Evolutionary conservation across 1,139 yeast genomes (phyloP), one percentile per base, ranked within the genome.

Genomic region (Debaryomyces sp.): DNA sequence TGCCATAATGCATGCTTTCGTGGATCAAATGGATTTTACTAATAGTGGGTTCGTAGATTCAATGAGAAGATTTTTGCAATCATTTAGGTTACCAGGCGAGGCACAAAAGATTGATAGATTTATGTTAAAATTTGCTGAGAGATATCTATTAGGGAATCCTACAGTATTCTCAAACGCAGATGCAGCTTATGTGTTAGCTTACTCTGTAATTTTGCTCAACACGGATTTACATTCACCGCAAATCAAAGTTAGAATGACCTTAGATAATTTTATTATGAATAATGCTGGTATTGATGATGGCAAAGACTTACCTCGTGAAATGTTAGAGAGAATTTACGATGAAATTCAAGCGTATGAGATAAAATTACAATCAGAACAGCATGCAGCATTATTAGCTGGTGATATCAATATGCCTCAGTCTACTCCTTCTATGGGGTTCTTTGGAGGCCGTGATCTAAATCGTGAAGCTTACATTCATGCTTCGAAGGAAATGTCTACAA

Each of bases 21-120:
- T 94, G 30, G 97, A 92, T 62, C 72, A 80, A 55, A 85, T 94
- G 85, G 92, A 91, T 51, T 94, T 94, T 63, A 71, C 80, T 12
- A 76, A 77, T 43, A 68, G 80, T 54, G 75, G 82, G 1, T 91
- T 94, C 62, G 95, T 92, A 7, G 96, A 86, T 57, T 96, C 98
- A 0, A 75, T 95, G 73, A 81, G 99, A 59, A 74, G 73, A 9
- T 90, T 90, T 61, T 77, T 95, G 51, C 99, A 95, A 64, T 78
- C 85, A 40, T 95, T 95, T 69, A 79, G 99, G 64, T 77, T 95
- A 51, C 99, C 99, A 0, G 99, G 99, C 42, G 99, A 95, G 70
- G 92, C 97, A 2, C 99, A 95, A 68, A 94, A 94, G 63, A 92
- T 95, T 66, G 99, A 95, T 74, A 79, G 99, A 59, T 90, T 85